phyloP scores from a whole-genome alignment of 768 basidiomycete species.

The Daedaleopsis nitida region DNA sequence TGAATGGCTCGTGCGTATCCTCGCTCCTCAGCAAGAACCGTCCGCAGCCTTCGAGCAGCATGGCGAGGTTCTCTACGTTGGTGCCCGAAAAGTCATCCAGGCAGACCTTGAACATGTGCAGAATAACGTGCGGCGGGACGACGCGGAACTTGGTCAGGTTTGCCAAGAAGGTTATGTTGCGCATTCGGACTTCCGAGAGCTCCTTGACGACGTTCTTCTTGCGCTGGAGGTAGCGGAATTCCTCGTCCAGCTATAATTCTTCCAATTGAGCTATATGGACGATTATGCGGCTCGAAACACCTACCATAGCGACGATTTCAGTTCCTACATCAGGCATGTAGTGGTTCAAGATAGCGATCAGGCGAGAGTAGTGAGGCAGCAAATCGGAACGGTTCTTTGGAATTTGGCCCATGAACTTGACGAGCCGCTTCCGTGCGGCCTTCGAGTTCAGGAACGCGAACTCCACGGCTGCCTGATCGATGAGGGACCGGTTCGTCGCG shows the following conservation, averaged over 20 bases:
- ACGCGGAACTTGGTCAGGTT: conserved; percentile 96
- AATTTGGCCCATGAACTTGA: conserved; percentile 77
- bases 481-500: conserved; percentile 84
- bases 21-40: conserved; percentile 87
- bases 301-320: conserved; percentile 78
- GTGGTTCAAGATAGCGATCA: conserved; percentile 83
- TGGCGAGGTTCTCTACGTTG: conserved; percentile 92
- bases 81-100: conserved; percentile 92
- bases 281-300: neutral
- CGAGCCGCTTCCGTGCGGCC: conserved; percentile 81
- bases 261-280: neutral
- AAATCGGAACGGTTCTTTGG: conserved; percentile 89
- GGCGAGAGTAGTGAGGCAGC: conserved; percentile 88
- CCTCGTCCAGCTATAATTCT: conserved; percentile 80
- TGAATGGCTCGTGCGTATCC: conserved; percentile 83
- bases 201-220: conserved; percentile 95
- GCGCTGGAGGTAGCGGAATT: conserved; percentile 91
- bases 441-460: conserved; percentile 98
- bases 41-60: conserved; percentile 92
- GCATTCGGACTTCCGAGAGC: conserved; percentile 74
- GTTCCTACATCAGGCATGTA: conserved; percentile 94
- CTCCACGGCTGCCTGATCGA: conserved; percentile 94
- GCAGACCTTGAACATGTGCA: conserved; percentile 97
- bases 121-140: conserved; percentile 86
- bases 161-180: conserved; percentile 89